phyloP scores from a whole-genome alignment of 768 basidiomycete genomes.

The Lactarius sanguifluus region DNA sequence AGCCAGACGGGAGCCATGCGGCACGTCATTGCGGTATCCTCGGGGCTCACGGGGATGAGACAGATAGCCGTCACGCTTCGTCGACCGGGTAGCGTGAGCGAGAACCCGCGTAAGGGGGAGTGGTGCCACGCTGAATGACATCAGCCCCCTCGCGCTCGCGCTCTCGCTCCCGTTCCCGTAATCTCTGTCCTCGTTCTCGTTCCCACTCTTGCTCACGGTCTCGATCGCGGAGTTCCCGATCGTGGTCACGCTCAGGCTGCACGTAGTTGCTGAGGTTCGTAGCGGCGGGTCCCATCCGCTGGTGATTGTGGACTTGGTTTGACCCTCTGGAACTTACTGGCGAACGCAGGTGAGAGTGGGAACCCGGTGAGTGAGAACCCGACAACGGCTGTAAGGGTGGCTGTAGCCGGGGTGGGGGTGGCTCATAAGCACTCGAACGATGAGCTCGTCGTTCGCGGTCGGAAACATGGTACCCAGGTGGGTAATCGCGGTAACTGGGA shows the following conservation, averaged over 20 bases:
- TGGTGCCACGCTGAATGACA: conserved; percentile 14
- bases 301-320: conserved; percentile 58
- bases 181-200: conserved; percentile 42
- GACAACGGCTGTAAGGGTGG: conserved; percentile 17
- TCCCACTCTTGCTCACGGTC: conserved; percentile 35
- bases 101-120: conserved; percentile 25
- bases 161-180: conserved; percentile 31
- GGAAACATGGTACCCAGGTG: conserved; percentile 14
- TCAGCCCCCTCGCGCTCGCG: conserved; percentile 16
- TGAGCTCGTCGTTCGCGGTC: conserved; percentile 23
- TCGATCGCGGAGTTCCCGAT: conserved; percentile 44
- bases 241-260: conserved; percentile 52
- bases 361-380: conserved; percentile 31
- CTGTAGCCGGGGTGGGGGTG: conserved; percentile 15
- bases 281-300: conserved; percentile 64
- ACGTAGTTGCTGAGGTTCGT: conserved; percentile 50
- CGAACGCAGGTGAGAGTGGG: conserved; percentile 52
- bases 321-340: conserved; percentile 33
- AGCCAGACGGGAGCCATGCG: conserved; percentile 20
- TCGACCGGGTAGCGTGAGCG: conserved; percentile 32
- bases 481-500: conserved; percentile 26
- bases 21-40: conserved; percentile 21
- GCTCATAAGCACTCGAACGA: conserved; percentile 18
- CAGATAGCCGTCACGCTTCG: conserved; percentile 29
- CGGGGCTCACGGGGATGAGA: conserved; percentile 24